phyloP scores from a whole-genome alignment of 257 asterid species.

The Plantago elongata region DNA sequence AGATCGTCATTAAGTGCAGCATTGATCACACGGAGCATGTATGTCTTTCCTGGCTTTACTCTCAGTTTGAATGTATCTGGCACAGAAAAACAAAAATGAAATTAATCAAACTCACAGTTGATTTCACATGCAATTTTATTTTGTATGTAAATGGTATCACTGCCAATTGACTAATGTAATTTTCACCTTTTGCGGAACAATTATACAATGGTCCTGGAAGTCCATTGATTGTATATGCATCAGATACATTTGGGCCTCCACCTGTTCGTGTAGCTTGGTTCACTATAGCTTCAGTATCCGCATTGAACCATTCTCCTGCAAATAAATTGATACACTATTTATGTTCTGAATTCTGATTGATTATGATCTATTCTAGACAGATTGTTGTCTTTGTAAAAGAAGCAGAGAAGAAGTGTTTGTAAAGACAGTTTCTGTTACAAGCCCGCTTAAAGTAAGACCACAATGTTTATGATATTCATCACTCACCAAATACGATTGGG shows the following conservation, averaged over 20 bases:
- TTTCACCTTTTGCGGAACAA: constrained; percentile 20
- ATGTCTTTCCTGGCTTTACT: constrained; percentile 56
- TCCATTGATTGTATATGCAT: constrained; percentile 11
- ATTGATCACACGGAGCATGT: constrained; percentile 63
- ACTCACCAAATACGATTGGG: constrained; percentile 21
- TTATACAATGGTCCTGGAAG: constrained; percentile 17
- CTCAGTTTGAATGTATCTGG: constrained; percentile 32
- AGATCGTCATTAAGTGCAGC: constrained; percentile 79
- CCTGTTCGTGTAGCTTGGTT: constrained; percentile 18
- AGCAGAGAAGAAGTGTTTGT: too few relatives aligned
- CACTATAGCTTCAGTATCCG: constrained; percentile 9
- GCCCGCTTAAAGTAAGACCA: too few relatives aligned
- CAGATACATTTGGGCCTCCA: constrained; percentile 24
- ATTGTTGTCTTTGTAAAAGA: too few relatives aligned
- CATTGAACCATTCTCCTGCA: constrained; percentile 12
- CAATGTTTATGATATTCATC: too few relatives aligned
- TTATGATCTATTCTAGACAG: background rate
- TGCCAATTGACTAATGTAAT: background rate
- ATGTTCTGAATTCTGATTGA: background rate
- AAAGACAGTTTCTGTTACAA: too few relatives aligned
- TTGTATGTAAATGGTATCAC: too few relatives aligned
- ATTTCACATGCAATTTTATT: too few relatives aligned
- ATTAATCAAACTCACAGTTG: background rate
- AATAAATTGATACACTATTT: background rate
- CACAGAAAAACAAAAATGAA: background rate